Evolutionary conservation across 768 basidiomycete species (phyloP).

Genomic region (Psilocybe cubensis): DNA sequence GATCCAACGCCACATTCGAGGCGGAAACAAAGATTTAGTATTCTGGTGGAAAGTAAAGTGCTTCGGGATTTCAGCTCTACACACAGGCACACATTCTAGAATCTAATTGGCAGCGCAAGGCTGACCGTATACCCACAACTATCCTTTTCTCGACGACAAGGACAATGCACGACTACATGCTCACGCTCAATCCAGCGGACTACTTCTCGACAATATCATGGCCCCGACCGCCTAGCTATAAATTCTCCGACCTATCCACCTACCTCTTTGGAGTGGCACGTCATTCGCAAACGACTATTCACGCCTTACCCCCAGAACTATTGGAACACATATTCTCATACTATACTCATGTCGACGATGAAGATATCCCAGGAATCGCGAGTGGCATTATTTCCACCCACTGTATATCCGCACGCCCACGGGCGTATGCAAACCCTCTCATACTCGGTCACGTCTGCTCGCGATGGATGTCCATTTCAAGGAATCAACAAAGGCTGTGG

Average conservation of each 20-base stretch:
- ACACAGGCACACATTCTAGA: no score
- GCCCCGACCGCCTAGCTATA: no score
- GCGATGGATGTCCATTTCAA: background rate
- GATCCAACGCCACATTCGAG: no score
- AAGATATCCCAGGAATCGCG: background rate
- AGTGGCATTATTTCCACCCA: background rate
- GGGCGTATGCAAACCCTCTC: background rate
- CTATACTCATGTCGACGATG: background rate
- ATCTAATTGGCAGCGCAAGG: no score
- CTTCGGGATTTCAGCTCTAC: no score
- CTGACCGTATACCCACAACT: background rate
- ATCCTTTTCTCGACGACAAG: background rate
- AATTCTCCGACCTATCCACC: background rate
- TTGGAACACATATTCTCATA: background rate
- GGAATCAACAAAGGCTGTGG: background rate
- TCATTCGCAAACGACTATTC: background rate
- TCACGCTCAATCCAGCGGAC: background rate
- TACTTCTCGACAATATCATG: background rate
- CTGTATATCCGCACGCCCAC: background rate
- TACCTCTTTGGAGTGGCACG: background rate
- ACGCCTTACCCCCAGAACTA: background rate
- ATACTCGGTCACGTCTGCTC: constrained; percentile 25
- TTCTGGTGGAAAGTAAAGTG: no score
- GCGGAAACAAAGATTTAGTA: no score
- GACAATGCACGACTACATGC: background rate